phyloP scores from a whole-genome alignment of 192 early-diverging fungal species.

The Backusella macrospora region DNA sequence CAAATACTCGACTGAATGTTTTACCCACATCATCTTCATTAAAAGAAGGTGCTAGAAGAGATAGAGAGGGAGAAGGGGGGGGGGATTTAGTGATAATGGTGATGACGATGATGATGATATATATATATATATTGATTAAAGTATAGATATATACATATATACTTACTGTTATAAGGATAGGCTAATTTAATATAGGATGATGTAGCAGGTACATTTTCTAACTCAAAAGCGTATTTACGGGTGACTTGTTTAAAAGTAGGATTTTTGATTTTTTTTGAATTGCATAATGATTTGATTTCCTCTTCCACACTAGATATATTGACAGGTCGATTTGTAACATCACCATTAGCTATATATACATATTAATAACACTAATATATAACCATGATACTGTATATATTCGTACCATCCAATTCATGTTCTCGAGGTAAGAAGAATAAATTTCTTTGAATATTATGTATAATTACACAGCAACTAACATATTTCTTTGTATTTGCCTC shows the following conservation, averaged over 20 bases:
- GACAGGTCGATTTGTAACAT: slow-evolving; percentile 59
- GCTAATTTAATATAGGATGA: slow-evolving; percentile 87
- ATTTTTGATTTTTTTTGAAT: slow-evolving; percentile 55
- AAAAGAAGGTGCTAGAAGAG: slow-evolving; percentile 56
- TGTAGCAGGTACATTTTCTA: slow-evolving; percentile 74
- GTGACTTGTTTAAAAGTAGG: slow-evolving; percentile 65
- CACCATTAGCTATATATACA: slow-evolving; percentile 41
- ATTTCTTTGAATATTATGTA: slow-evolving; percentile 83
- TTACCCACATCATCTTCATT: slow-evolving; percentile 61
- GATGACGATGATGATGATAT: no score
- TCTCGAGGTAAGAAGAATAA: slow-evolving; percentile 89
- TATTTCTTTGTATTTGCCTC: slow-evolving; percentile 56
- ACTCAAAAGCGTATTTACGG: slow-evolving; percentile 93
- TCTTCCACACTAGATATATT: slow-evolving; percentile 68
- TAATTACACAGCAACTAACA: slow-evolving; percentile 81
- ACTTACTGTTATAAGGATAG: slow-evolving; percentile 70
- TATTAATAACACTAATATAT: neutral
- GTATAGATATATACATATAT: neutral
- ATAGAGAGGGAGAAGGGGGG: no score
- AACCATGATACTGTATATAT: neutral
- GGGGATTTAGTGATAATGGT: no score
- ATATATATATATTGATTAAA: neutral
- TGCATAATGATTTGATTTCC: slow-evolving; percentile 72
- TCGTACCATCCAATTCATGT: slow-evolving; percentile 52
- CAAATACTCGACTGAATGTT: slow-evolving; percentile 88